Conservation (phyloP, 2,329 filamentous ascomycete species). For the Alternaria gaisen region DNA sequence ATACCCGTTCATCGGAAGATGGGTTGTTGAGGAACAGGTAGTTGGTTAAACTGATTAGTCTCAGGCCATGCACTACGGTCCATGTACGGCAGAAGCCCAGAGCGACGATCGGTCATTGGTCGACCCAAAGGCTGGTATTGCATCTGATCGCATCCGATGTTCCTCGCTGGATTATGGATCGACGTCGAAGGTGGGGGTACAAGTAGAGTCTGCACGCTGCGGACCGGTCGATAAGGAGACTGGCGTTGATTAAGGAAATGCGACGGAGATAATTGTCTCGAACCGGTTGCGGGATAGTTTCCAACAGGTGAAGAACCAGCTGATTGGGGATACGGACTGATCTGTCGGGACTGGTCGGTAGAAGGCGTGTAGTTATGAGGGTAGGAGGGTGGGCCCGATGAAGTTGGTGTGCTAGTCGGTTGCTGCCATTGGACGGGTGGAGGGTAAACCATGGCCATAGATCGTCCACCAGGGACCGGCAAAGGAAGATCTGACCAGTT, state of each 20-base stretch:
- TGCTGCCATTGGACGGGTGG: conserved; percentile 64
- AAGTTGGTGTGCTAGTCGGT: conserved; percentile 50
- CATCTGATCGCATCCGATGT: conserved; percentile 59
- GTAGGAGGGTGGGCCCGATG: conserved; percentile 39
- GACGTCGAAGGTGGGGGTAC: conserved; percentile 85
- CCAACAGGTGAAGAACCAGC: conserved; percentile 73
- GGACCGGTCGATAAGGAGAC: conserved; percentile 91
- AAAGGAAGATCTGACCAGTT: conserved; percentile 58
- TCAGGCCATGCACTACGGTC: conserved; percentile 51
- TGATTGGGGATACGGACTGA: conserved; percentile 63
- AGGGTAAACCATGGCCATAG: conserved; percentile 81
- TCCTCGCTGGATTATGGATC: conserved; percentile 65
- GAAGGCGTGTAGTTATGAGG: conserved; percentile 41
- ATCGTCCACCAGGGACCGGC: conserved; percentile 65
- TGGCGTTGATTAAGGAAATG: conserved; percentile 86
- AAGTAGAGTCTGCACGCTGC: conserved; percentile 87
- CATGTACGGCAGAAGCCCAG: conserved; percentile 57
- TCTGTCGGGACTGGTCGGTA: conserved; percentile 56
- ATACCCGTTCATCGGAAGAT: conserved; percentile 40
- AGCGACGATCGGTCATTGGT: conserved; percentile 56
- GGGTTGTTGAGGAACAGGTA: conserved; percentile 50
- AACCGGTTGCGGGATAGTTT: conserved; percentile 69
- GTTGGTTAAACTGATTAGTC: conserved; percentile 50
- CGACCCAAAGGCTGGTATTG: conserved; percentile 61
- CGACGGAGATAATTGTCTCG: conserved; percentile 82